Conservation (phyloP, 1,139 yeast species). For the Yamadazyma taylorii region DNA sequence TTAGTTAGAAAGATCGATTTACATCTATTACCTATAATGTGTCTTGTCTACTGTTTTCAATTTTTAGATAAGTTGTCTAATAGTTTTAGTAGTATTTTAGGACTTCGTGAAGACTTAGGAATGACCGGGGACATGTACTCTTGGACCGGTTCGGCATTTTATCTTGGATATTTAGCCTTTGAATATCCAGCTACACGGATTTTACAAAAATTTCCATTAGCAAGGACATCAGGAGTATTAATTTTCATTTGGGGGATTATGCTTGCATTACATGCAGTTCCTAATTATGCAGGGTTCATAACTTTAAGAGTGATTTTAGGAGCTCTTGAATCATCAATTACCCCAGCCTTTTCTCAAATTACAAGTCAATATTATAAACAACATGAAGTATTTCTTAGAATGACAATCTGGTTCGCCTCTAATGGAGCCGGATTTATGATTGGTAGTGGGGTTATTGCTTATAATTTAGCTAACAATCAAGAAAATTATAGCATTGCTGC, state of each 20-base stretch:
- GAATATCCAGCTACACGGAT: constrained; percentile 46
- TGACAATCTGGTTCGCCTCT: constrained; percentile 31
- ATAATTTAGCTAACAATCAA: constrained; percentile 19
- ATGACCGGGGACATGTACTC: constrained; percentile 54
- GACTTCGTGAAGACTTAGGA: constrained; percentile 46
- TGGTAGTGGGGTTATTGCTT: constrained; percentile 27
- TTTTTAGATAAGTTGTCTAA: constrained; percentile 66
- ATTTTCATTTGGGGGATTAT: constrained; percentile 32
- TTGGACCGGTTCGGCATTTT: constrained; percentile 59
- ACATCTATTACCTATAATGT: constrained; percentile 54
- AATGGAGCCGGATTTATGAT: constrained; percentile 32
- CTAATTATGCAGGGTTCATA: constrained; percentile 31
- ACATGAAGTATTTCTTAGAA: constrained; percentile 25
- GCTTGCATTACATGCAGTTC: constrained; percentile 28
- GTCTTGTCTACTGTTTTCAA: constrained; percentile 56
- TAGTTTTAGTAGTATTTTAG: constrained; percentile 61
- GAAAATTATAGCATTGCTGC: constrained; percentile 22
- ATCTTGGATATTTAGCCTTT: constrained; percentile 51
- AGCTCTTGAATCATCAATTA: constrained; percentile 49
- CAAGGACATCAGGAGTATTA: constrained; percentile 24
- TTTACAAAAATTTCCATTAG: constrained; percentile 38
- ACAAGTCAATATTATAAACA: constrained; percentile 30
- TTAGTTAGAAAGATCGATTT: constrained; percentile 38
- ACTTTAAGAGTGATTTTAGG: constrained; percentile 45
- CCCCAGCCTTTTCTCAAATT: constrained; percentile 61